Base-by-base conservation (phyloP, 441 rosid species). In the Manihot esculenta region DNA sequence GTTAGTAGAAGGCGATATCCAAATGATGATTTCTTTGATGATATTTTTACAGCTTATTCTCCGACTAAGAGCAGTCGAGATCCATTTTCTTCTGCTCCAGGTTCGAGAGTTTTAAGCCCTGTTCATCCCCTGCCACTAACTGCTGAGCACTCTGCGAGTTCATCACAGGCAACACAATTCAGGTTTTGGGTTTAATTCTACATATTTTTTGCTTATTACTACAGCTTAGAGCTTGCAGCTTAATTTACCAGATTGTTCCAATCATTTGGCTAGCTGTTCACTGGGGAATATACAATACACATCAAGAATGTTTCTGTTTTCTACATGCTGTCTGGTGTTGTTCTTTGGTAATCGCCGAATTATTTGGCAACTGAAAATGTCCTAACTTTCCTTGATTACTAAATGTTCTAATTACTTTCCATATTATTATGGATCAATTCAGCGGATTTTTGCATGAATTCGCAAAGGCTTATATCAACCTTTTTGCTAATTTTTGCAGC, bases 11-110 rank as follows among this genome's bases (percentile, higher is more conserved):
- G 93, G 68, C 74, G 89, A 54, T 72, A 73, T 62, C 71, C 78
- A 7, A 75, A 78, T 17, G 83, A 76, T 33, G 89, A 87, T 62
- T 95, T 95, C 89, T 91, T 85, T 49, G 87, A 81, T 57, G 99
- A 95, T 75, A 95, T 95, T 45, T 95, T 87, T 61, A 71, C 72
- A 81, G 89, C 80, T 65, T 80, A 87, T 68, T 79, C 87, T 17
- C 88, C 91, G 2, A 75, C 84, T 85, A 84, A 74, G 66, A 76
- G 73, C 21, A 87, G 68, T 9, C 44, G 61, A 54, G 91, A 85
- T 71, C 63, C 83, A 21, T 80, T 76, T 71, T 79, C 84, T 51
- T 79, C 86, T 0, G 70, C 84, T 8, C 84, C 93, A 11, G 89
- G 85, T 58, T 86, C 91, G 11, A 79, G 82, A 79, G 82, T 81